Base-by-base conservation (phyloP, 805 yeast species). In the Lipomyces mesembrius region DNA sequence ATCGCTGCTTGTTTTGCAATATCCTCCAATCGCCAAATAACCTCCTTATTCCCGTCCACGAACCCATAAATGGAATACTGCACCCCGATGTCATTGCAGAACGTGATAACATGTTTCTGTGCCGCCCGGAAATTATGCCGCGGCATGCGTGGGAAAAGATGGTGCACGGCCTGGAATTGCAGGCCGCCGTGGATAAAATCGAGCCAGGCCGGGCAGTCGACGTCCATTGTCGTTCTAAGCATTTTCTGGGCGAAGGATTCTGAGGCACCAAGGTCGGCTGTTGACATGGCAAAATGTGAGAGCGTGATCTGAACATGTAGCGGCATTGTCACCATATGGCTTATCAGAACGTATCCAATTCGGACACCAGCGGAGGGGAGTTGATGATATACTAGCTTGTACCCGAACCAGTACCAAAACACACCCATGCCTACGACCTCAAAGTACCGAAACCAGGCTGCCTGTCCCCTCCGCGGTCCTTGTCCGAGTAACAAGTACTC, bases 221-320 rank as follows among this genome's bases (percentile, higher is more conserved):
- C 97, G 76, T 92, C 97, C 97, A 92, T 92, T 2, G 97, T 92
- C 1, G 97, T 92, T 73, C 97, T 83, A 2, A 92, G 75, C 78
- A 92, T 97, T 70, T 95, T 83, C 67, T 89, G 87, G 0, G 88
- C 85, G 74, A 92, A 92, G 7, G 92, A 83, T 76, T 92, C 97
- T 55, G 88, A 83, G 8, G 86, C 84, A 0, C 97, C 97, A 20
- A 92, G 79, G 74, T 92, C 96, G 4, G 95, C 83, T 0, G 97
- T 92, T 0, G 96, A 90, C 96, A 92, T 92, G 49, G 97, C 97
- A 80, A 92, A 92, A 77, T 92, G 97, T 14, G 93, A 88, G 55
- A 92, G 82, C 0, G 96, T 91, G 78, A 92, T 92, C 76, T 92
- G 97, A 39, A 92, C 97, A 77, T 92, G 97, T n/a, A 92, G 94